Conservation (phyloP, 345 rosid species). For the Dimocarpus longan region DNA sequence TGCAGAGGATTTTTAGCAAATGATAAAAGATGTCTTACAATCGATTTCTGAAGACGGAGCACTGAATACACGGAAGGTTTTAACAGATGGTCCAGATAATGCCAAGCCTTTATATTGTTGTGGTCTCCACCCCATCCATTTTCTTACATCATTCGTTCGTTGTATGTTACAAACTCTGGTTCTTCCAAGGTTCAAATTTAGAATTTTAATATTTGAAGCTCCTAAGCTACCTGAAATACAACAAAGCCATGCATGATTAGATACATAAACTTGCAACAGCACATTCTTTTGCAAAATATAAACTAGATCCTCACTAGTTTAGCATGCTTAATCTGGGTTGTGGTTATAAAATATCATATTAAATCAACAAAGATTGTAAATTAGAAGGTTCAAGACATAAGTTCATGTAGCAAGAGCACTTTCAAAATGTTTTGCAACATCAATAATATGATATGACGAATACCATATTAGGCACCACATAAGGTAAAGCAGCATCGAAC, state of each 20-base stretch:
- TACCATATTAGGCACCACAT: no score
- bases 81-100: conserved; percentile 20
- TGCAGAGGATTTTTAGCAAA: neutral
- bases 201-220: conserved; percentile 34
- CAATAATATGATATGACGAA: no score
- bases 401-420: neutral
- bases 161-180: conserved; percentile 26
- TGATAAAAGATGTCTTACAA: conserved; percentile 29
- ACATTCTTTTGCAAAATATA: neutral
- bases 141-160: conserved; percentile 19
- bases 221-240: conserved; percentile 46
- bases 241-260: neutral
- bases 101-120: conserved; percentile 37
- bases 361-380: neutral
- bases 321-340: neutral
- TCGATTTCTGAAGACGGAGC: conserved; percentile 30
- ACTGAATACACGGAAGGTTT: conserved; percentile 27
- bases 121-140: conserved; percentile 29
- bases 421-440: no score
- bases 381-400: neutral
- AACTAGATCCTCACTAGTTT: neutral
- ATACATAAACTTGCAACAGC: neutral
- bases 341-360: neutral
- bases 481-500: no score
- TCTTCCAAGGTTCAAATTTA: conserved; percentile 22